phyloP scores from a whole-genome alignment of 345 rosid species.

The Salix dunnii region DNA sequence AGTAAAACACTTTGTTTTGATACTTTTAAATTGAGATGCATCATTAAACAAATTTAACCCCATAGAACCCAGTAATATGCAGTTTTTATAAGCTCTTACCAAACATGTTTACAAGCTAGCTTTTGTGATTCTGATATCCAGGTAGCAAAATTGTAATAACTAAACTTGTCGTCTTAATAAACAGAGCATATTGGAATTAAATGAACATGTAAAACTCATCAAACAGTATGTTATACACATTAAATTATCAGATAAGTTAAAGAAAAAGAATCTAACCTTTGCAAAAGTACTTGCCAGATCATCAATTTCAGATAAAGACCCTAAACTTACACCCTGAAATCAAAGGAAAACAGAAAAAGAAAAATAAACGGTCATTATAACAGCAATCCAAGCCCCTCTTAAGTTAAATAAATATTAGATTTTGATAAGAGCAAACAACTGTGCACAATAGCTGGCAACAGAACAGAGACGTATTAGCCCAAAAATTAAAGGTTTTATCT shows the following conservation, averaged over 20 bases:
- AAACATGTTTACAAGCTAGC: background rate
- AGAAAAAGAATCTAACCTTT: constrained; percentile 50
- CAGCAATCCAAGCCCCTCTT: background rate
- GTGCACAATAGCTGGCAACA: background rate
- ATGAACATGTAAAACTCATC: background rate
- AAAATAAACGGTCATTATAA: background rate
- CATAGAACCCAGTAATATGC: background rate
- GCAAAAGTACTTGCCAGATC: constrained; percentile 90
- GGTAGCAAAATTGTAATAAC: background rate
- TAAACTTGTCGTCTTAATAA: background rate
- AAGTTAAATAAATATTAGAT: background rate
- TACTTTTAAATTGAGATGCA: background rate
- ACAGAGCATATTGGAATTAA: background rate
- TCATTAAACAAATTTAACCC: background rate
- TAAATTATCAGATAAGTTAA: background rate
- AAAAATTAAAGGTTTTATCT: background rate
- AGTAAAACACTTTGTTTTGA: background rate
- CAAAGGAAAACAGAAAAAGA: background rate
- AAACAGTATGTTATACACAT: background rate
- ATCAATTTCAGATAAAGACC: constrained; percentile 80
- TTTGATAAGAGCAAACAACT: background rate
- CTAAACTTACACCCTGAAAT: constrained; percentile 59
- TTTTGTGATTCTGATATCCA: background rate
- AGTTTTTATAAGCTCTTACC: background rate
- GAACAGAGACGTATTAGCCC: background rate